Conservation (phyloP, 2,329 filamentous ascomycete genomes). For the Zymoseptoria brevis region DNA sequence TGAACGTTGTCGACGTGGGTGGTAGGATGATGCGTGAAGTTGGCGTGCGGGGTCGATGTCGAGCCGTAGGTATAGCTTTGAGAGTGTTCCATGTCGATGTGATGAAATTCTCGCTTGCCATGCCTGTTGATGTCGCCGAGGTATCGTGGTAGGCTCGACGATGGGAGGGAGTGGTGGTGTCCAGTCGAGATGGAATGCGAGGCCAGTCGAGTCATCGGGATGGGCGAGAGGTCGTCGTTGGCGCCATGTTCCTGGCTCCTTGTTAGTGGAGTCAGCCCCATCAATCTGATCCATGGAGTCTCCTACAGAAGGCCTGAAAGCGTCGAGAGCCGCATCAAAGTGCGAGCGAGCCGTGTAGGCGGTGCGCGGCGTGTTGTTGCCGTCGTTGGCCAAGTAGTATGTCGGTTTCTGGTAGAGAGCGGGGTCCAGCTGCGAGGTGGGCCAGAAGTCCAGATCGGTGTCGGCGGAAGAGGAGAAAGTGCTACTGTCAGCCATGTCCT, state of each 20-base stretch:
- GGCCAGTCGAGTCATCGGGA: conserved; percentile 10
- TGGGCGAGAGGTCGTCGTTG: conserved; percentile 4
- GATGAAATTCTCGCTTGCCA: conserved; percentile 19
- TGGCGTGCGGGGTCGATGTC: conserved; percentile 15
- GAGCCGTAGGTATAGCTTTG: conserved; percentile 20
- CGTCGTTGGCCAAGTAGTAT: background rate
- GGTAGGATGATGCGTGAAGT: conserved; percentile 16
- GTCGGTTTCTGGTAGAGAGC: background rate
- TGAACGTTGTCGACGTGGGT: conserved; percentile 13
- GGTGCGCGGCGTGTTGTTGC: conserved; percentile 8
- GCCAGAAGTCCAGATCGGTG: background rate
- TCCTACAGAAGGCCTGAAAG: conserved; percentile 16
- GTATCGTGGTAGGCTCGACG: conserved; percentile 5
- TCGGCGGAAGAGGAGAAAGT: background rate
- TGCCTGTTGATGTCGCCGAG: conserved; percentile 15
- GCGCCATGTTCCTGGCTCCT: conserved; percentile 12
- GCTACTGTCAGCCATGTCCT: background rate
- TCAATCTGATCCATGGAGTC: conserved; percentile 6
- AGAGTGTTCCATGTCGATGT: conserved; percentile 19
- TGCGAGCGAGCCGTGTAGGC: conserved; percentile 7
- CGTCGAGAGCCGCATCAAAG: conserved; percentile 2
- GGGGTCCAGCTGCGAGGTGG: background rate
- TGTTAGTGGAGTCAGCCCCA: conserved; percentile 16
- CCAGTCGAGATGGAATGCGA: background rate
- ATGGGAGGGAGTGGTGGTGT: background rate